Evolutionary conservation across 1,284 basidiomycete species (phyloP).

Genomic region (Porodaedalea pini): DNA sequence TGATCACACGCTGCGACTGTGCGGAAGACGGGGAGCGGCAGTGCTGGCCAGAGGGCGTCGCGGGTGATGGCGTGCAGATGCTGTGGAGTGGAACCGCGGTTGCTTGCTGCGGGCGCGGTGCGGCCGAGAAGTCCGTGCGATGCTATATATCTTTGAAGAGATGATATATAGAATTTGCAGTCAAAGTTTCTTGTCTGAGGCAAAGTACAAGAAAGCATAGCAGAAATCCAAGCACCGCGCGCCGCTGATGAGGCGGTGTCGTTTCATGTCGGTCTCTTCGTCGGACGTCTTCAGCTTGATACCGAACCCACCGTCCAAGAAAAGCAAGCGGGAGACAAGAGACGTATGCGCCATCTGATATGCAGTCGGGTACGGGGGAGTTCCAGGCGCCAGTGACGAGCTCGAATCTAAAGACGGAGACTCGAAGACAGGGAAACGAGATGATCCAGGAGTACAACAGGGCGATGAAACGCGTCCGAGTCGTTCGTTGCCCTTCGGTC

Average conservation of each 20-base stretch:
- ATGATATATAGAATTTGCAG: not conserved
- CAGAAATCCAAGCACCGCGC: not conserved
- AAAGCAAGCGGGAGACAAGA: not conserved
- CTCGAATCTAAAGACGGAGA: too few relatives aligned
- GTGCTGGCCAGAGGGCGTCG: not conserved
- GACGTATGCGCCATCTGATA: too few relatives aligned
- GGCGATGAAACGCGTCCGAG: too few relatives aligned
- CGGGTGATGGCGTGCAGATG: not conserved
- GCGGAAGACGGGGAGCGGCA: not conserved
- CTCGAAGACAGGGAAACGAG: too few relatives aligned
- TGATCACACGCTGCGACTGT: not conserved
- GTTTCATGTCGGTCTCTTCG: not conserved
- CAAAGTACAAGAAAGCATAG: not conserved
- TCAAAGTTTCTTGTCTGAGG: not conserved
- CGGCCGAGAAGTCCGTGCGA: not conserved
- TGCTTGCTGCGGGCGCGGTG: not conserved
- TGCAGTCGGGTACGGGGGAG: too few relatives aligned
- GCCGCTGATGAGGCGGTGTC: not conserved
- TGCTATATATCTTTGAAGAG: not conserved
- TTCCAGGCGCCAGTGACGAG: too few relatives aligned
- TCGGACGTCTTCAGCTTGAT: too few relatives aligned
- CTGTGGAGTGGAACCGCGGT: not conserved
- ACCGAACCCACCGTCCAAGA: too few relatives aligned
- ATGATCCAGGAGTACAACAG: too few relatives aligned
- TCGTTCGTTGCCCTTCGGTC: too few relatives aligned